Evolutionary conservation across 1,139 yeast species (phyloP), one percentile per base, ranked within the genome.

Genomic region (Protomyces arabidopsidicola): DNA sequence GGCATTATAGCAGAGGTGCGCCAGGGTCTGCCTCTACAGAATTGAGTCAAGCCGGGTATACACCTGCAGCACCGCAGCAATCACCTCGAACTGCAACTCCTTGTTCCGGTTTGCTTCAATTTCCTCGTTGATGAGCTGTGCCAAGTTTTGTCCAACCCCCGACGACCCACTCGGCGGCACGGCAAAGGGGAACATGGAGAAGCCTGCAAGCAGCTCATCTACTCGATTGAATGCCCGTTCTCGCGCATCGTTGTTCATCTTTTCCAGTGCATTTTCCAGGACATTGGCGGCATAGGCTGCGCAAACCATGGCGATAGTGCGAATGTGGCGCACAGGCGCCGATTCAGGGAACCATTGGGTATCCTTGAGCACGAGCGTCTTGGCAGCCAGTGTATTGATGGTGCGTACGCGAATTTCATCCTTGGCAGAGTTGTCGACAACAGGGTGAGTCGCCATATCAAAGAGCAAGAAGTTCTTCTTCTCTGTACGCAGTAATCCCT

Each of bases 371-470:
- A 77, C 79, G 67, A 81, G 75, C 61, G 88, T 88, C 75, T 96
- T 83, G 55, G 87, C 79, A 10, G 89, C 84, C 69, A 93, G 79
- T 65, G 90, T 75, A 60, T 82, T 81, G 68, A 91, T 79, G 42
- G 90, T 83, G 71, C 98, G 82, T 68, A 84, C 82, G 68, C 86
- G 84, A 59, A 84, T 79, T 65, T 90, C 85, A 69, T 87, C 88
- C 75, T 90, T 95, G 71, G 95, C 89, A 55, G 88, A 82, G 64
- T 86, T 78, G 76, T 93, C 98, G 48, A 95, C 88, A 14, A 93
- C 84, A 2, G 99, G 99, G 75, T 95, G 98, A 6, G 98, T 95
- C 27, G 98, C 97, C 97, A 93, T 93, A 76, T 93, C 98, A 71
- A 93, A 93, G 65, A 93, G 79, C 72, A 95, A 85, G 75, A 93